Evolutionary conservation across 495 filamentous ascomycete species (phyloP).

Genomic region (Diplogelasinospora grovesii): DNA sequence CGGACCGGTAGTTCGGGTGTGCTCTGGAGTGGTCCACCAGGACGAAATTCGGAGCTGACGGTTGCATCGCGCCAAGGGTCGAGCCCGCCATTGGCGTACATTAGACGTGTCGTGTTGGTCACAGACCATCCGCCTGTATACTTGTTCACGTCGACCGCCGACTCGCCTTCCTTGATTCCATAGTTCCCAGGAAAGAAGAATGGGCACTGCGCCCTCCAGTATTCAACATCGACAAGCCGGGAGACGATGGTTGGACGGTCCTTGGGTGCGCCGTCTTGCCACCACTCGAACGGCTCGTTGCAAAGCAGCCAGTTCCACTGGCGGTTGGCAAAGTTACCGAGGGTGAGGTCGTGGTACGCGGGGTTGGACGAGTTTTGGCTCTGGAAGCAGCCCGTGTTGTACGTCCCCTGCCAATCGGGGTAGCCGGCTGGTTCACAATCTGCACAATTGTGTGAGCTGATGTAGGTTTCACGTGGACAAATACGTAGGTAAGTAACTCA

Average conservation of each 20-base stretch:
- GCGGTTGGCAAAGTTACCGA: slow-evolving; percentile 44
- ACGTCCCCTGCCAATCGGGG: slow-evolving; percentile 44
- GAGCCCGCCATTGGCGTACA: slow-evolving; percentile 52
- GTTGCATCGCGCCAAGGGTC: slow-evolving; percentile 41
- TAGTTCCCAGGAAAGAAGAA: slow-evolving; percentile 54
- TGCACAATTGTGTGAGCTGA: background rate
- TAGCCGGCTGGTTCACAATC: slow-evolving; percentile 19
- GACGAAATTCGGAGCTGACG: slow-evolving; percentile 30
- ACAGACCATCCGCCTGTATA: slow-evolving; percentile 53
- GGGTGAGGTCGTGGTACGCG: slow-evolving; percentile 48
- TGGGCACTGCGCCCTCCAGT: slow-evolving; percentile 54
- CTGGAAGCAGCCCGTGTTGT: slow-evolving; percentile 48
- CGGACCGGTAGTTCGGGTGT: slow-evolving; percentile 27
- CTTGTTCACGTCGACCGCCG: slow-evolving; percentile 48
- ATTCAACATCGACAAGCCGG: slow-evolving; percentile 46
- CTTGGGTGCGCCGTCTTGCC: slow-evolving; percentile 45
- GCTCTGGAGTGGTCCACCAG: slow-evolving; percentile 33
- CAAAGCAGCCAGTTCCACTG: slow-evolving; percentile 64
- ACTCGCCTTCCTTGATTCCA: slow-evolving; percentile 45
- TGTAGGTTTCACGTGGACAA: background rate
- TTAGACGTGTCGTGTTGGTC: slow-evolving; percentile 49
- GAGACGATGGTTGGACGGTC: slow-evolving; percentile 44
- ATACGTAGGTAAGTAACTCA: background rate
- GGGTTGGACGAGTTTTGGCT: slow-evolving; percentile 50
- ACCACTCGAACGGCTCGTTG: slow-evolving; percentile 51